These are phyloP conservation scores for Heliosperma pusillum DNA, from an alignment of 148 eudicot genomes.

Conservation along the genomic window DNA sequence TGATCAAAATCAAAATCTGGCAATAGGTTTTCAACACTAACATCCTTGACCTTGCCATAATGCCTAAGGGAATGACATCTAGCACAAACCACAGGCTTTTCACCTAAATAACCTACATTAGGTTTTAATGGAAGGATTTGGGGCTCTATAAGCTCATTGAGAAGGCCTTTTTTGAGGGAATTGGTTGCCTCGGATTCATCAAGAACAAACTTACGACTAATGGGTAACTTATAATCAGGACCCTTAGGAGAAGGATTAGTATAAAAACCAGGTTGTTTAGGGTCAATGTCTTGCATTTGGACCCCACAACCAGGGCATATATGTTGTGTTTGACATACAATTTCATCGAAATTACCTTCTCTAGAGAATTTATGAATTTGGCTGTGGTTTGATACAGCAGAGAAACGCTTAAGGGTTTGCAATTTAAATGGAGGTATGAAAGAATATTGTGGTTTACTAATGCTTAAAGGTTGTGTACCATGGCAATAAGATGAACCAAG, in stretches of 20 bases:
- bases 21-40: constrained; percentile 62
- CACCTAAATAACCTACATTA: constrained; percentile 21
- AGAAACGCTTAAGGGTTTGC: constrained; percentile 27
- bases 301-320: constrained; percentile 98
- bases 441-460: no score
- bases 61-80: constrained; percentile 84
- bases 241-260: constrained; percentile 45
- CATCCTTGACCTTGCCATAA: constrained; percentile 74
- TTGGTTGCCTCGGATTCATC: constrained; percentile 59
- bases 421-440: constrained; percentile 1
- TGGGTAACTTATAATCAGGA: constrained; percentile 45
- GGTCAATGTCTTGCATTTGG: constrained; percentile 62
- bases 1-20: constrained; percentile 95
- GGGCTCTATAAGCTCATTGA: constrained; percentile 36
- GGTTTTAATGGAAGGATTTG: constrained; percentile 31
- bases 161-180: constrained; percentile 56
- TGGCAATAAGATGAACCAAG: no score
- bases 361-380: constrained; percentile 40
- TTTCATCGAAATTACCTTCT: constrained; percentile 85
- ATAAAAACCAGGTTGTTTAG: constrained; percentile 65
- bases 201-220: constrained; percentile 32
- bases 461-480: no score
- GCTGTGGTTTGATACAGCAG: constrained; percentile 30
- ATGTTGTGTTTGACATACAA: constrained; percentile 26
- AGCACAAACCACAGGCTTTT: constrained; percentile 62